phyloP scores from a whole-genome alignment of 257 asterid species.

The Cinchona pubescens region DNA sequence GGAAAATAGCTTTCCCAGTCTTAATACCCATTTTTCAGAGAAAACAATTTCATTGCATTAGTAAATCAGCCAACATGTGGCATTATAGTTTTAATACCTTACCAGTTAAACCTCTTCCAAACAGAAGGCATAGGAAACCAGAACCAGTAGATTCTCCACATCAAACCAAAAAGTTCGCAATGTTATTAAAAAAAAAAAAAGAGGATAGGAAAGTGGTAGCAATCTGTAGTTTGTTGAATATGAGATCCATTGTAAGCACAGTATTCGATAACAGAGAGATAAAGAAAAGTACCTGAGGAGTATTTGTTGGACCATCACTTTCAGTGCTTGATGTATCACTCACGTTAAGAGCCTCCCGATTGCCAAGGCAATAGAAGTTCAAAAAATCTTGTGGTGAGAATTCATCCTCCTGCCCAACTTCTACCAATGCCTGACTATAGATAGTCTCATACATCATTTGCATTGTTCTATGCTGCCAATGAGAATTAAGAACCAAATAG shows the following conservation, averaged over 20 bases:
- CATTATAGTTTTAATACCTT: too few species aligned
- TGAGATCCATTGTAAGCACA: not conserved
- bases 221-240: not conserved
- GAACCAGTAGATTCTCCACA: too few species aligned
- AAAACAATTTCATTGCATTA: not conserved
- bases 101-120: too few species aligned
- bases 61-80: not conserved
- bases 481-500: not conserved
- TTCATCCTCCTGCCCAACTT: slow-evolving; percentile 86
- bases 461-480: slow-evolving; percentile 86
- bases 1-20: not conserved
- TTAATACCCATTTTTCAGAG: too few species aligned
- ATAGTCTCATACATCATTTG: slow-evolving; percentile 98
- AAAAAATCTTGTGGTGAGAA: slow-evolving; percentile 79
- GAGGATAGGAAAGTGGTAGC: not conserved
- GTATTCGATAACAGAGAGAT: not conserved
- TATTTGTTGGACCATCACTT: slow-evolving; percentile 49
- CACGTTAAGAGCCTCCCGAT: slow-evolving; percentile 60
- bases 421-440: slow-evolving; percentile 84
- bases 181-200: not conserved
- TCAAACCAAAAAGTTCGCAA: too few species aligned
- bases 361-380: slow-evolving; percentile 91
- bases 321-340: slow-evolving; percentile 30
- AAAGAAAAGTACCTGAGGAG: slow-evolving; percentile 64
- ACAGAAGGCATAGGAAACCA: too few species aligned